Evolutionary conservation across 129 eudicot genomes (phyloP).

Genomic region (Chrysanthemum lavandulifolium): DNA sequence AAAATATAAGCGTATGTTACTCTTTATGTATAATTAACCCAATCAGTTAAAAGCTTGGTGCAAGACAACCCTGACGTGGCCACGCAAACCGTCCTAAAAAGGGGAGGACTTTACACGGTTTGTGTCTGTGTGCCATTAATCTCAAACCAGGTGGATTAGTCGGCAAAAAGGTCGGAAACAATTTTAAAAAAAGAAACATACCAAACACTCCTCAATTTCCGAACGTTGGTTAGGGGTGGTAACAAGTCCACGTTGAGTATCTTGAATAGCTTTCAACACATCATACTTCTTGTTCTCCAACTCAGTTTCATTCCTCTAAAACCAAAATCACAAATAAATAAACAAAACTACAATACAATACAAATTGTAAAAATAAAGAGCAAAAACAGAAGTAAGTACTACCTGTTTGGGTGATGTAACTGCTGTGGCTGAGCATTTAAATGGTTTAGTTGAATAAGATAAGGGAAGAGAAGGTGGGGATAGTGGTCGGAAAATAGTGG

Average conservation of each 20-base stretch:
- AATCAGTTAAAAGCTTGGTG: too few relatives aligned
- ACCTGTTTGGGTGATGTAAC: conserved; percentile 22
- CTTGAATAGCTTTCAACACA: conserved; percentile 61
- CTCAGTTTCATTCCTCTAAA: conserved; percentile 25
- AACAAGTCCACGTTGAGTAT: conserved; percentile 66
- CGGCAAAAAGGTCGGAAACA: too few relatives aligned
- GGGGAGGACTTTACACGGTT: too few relatives aligned
- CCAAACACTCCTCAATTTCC: conserved; percentile 81
- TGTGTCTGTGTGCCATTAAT: too few relatives aligned
- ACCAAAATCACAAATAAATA: neutral
- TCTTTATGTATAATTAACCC: too few relatives aligned
- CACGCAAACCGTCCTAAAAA: too few relatives aligned
- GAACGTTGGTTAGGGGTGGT: conserved; percentile 78
- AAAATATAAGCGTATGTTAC: too few relatives aligned
- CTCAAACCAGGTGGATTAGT: too few relatives aligned
- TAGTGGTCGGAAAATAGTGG: conserved; percentile 25
- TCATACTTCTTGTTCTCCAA: conserved; percentile 65
- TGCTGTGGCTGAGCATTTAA: conserved; percentile 27
- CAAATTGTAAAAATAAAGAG: neutral
- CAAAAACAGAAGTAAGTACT: neutral
- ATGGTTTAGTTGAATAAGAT: neutral
- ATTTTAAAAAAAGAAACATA: conserved; percentile 10
- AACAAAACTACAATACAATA: neutral
- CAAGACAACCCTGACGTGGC: too few relatives aligned
- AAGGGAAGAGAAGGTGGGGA: neutral